Evolutionary conservation across 176 grass and related monocot genomes (phyloP).

Genomic region (Olyra latifolia): DNA sequence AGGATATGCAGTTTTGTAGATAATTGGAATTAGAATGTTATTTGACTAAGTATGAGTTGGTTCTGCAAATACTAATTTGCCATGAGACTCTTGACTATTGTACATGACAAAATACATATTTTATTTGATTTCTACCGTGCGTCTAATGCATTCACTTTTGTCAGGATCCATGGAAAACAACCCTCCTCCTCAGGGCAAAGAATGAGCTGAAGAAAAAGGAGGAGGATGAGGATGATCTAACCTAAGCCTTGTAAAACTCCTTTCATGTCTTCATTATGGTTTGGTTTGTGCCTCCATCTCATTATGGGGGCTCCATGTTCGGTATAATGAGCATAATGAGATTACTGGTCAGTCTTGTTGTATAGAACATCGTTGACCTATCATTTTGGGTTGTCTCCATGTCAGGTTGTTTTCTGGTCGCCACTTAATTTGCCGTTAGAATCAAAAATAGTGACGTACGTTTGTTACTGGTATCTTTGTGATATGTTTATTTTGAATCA

Average conservation of each 20-base stretch:
- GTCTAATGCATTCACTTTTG: neutral
- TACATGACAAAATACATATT: neutral
- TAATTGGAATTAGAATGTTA: neutral
- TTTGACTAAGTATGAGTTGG: neutral
- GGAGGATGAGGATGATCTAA: constrained; percentile 91
- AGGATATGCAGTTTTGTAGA: neutral
- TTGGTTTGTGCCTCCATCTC: constrained; percentile 32
- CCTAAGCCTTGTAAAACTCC: constrained; percentile 49
- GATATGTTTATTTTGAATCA: neutral
- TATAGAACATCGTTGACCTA: constrained; percentile 35
- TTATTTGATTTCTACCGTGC: neutral
- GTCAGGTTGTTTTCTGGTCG: constrained; percentile 5
- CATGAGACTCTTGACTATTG: neutral
- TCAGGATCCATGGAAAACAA: constrained; percentile 99
- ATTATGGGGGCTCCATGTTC: constrained; percentile 33
- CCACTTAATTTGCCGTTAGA: neutral
- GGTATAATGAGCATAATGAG: constrained; percentile 25
- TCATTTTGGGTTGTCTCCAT: neutral
- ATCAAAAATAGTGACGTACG: neutral
- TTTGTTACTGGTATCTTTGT: constrained; percentile 24
- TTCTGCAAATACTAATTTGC: neutral
- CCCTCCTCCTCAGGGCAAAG: constrained; percentile 87
- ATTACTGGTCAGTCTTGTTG: constrained; percentile 17
- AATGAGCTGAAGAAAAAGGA: constrained; percentile 89
- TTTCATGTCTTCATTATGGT: constrained; percentile 17